Conservation (phyloP, 2,329 filamentous ascomycete genomes). For the Arthrobotrys entomopaga region DNA sequence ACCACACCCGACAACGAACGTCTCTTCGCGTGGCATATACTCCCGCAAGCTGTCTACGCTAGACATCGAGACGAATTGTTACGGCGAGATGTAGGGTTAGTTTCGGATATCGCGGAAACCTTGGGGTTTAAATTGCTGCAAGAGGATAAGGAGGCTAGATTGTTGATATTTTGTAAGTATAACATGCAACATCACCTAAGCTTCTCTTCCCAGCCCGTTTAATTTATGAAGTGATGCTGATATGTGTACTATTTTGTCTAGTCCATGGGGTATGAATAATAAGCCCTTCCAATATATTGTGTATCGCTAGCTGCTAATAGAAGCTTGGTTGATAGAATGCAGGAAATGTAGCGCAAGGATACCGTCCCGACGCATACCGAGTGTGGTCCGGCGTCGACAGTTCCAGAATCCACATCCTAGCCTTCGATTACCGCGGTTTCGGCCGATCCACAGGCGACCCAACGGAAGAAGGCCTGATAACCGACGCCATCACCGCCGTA, state of each 20-base stretch:
- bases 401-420: slow-evolving; percentile 79
- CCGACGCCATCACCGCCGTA: slow-evolving; percentile 78
- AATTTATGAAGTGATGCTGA: slow-evolving; percentile 26
- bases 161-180: slow-evolving; percentile 73
- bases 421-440: slow-evolving; percentile 90
- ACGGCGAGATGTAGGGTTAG: slow-evolving; percentile 66
- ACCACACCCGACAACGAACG: slow-evolving; percentile 78
- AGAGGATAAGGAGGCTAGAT: slow-evolving; percentile 71
- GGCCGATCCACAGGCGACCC: slow-evolving; percentile 82
- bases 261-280: slow-evolving; percentile 71
- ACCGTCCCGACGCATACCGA: slow-evolving; percentile 81
- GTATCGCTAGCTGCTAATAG: neutral
- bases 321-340: slow-evolving; percentile 73
- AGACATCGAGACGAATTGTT: slow-evolving; percentile 74
- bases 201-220: slow-evolving; percentile 41
- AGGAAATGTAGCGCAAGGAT: slow-evolving; percentile 81
- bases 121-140: slow-evolving; percentile 72
- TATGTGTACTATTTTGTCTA: slow-evolving; percentile 58
- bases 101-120: slow-evolving; percentile 68
- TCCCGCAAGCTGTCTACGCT: slow-evolving; percentile 80
- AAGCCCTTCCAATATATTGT: neutral
- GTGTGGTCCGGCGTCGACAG: slow-evolving; percentile 76
- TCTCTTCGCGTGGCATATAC: slow-evolving; percentile 89
- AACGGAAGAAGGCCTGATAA: slow-evolving; percentile 81
- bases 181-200: too few relatives aligned